Percentiles rank a stretch among this genome's conserved stretches.
phyloP scores from a whole-genome alignment of 169 alveolate species.

The Plasmodium yoelii region DNA sequence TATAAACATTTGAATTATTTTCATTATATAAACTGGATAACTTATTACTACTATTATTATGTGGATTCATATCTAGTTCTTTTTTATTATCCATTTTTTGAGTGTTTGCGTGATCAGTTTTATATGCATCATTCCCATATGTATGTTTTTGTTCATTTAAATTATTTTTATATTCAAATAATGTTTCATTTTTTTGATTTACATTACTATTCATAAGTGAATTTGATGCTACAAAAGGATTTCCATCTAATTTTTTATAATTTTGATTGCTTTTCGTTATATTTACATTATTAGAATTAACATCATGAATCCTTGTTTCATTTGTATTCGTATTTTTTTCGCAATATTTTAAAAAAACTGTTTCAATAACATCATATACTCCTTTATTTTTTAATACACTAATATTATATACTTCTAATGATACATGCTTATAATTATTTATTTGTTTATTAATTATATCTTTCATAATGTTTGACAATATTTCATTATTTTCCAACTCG shows the following conservation, averaged over 20 bases:
- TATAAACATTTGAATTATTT: background rate
- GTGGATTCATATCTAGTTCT: background rate
- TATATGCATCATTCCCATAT: background rate
- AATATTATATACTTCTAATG: constrained; percentile 60
- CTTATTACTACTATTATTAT: background rate
- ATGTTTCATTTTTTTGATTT: background rate
- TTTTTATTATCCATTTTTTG: background rate
- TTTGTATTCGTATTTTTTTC: constrained; percentile 1
- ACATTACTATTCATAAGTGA: background rate
- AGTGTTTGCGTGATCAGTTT: background rate
- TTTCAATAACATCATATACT: constrained; percentile 47
- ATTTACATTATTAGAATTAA: background rate
- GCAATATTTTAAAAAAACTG: constrained; percentile 25
- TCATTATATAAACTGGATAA: background rate
- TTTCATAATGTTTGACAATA: constrained; percentile 32
- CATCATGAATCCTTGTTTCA: background rate
- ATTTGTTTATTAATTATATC: constrained; percentile 27
- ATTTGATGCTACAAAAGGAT: background rate
- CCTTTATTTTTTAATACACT: constrained; percentile 68
- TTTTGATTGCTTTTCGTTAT: background rate
- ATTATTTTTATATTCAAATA: background rate
- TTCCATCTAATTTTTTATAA: background rate
- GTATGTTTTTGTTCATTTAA: background rate
- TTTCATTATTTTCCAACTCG: constrained; percentile 44
- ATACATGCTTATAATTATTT: constrained; percentile 23